Evolutionary conservation across 331 rosid genomes (phyloP).

Genomic region (Telfairia occidentalis): DNA sequence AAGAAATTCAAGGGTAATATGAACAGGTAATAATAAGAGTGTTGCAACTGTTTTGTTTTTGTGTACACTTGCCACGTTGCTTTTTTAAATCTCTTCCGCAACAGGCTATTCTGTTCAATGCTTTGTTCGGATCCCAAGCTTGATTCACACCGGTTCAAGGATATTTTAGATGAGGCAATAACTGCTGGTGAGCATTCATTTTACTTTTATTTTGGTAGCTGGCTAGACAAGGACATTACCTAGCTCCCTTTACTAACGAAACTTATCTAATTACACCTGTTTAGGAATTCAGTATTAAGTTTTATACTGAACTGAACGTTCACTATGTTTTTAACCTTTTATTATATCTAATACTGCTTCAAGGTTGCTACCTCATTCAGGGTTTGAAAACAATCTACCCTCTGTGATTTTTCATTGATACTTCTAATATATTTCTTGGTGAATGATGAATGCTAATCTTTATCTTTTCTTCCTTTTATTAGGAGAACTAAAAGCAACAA

Average conservation of each 20-base stretch:
- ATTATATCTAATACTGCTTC: neutral
- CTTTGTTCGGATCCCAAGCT: slow-evolving; percentile 84
- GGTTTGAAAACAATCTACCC: neutral
- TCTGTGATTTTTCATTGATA: neutral
- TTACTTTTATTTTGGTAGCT: slow-evolving; percentile 4
- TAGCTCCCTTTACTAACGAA: neutral
- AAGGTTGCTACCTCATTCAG: neutral
- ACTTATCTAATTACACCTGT: neutral
- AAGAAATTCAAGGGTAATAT: slow-evolving; percentile 67
- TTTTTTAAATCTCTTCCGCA: neutral
- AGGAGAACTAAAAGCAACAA: slow-evolving; percentile 65
- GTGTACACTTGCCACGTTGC: neutral
- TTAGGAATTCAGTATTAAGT: neutral
- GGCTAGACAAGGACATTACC: neutral
- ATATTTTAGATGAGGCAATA: slow-evolving; percentile 63
- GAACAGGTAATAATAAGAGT: slow-evolving; percentile 45
- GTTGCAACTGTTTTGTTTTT: neutral
- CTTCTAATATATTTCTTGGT: neutral
- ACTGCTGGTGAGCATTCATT: slow-evolving; percentile 43
- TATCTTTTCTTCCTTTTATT: neutral
- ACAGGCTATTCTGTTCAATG: slow-evolving; percentile 92
- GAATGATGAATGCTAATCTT: neutral
- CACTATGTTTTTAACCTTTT: neutral
- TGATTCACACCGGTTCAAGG: slow-evolving; percentile 87
- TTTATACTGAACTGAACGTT: neutral